Evolutionary conservation across 2,329 filamentous ascomycete genomes (phyloP).

Genomic region (Clarireedia homoeocarpa): DNA sequence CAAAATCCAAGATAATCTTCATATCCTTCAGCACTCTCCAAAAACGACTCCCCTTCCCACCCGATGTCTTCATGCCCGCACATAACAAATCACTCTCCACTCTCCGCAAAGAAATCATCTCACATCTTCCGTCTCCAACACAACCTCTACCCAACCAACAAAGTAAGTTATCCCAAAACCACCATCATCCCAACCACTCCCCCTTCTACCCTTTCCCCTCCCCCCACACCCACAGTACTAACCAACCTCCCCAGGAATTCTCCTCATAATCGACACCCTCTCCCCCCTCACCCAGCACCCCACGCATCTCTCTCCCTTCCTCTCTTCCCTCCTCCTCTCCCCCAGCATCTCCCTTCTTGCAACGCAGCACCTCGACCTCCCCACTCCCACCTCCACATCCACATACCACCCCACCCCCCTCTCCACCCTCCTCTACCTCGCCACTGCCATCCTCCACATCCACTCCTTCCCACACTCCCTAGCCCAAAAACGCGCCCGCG

Average conservation of each 20-base stretch:
- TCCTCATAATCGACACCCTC: conserved; percentile 76
- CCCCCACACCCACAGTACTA: not conserved
- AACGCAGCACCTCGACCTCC: conserved; percentile 76
- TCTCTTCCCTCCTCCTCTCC: conserved; percentile 58
- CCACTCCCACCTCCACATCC: conserved; percentile 43
- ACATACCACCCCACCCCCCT: conserved; percentile 62
- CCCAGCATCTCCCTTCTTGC: conserved; percentile 66
- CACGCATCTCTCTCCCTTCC: conserved; percentile 56
- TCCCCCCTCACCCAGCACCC: conserved; percentile 53
- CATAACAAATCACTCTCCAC: conserved; percentile 48
- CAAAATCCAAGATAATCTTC: conserved; percentile 64
- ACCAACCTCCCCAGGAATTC: conserved; percentile 43
- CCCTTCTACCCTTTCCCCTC: too few species aligned
- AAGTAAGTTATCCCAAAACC: conserved; percentile 33
- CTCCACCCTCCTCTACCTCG: conserved; percentile 69
- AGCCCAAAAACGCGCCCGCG: conserved; percentile 63
- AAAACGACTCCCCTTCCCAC: conserved; percentile 45
- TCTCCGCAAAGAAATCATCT: conserved; percentile 52
- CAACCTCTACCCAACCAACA: conserved; percentile 7
- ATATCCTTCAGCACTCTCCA: conserved; percentile 70
- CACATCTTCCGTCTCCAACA: conserved; percentile 32
- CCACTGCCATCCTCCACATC: conserved; percentile 75
- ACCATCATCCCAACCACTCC: too few species aligned
- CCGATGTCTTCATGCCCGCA: conserved; percentile 60
- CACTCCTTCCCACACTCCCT: conserved; percentile 69